Base-by-base conservation (phyloP, 805 yeast species). In the Teunomyces lycoperdinae region DNA sequence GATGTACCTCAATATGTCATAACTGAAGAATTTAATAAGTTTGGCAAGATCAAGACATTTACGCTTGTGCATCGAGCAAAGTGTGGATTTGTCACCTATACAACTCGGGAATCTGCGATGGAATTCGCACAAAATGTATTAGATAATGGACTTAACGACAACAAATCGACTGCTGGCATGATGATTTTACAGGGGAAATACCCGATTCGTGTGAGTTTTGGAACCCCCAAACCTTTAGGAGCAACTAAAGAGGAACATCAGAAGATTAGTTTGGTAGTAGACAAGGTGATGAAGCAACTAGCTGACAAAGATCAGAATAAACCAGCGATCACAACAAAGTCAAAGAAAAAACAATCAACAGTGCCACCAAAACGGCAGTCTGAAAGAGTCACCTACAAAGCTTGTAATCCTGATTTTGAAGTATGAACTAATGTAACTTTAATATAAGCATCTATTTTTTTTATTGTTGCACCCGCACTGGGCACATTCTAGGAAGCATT, bases 1-100 rank as follows among this genome's bases (percentile, higher is more conserved):
- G 81, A 81, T 11, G 60, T 85, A 5, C 85, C 95, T 0, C 89
- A 84, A 55, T 83, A 82, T 63, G 67, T 68, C 45, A 68, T 89
- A 11, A 60, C 79, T 13, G 80, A 80, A 6, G 72, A 63, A 51
- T 81, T 85, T 47, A 69, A 69, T 32, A 59, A 47, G 20, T 64
- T 57, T 48, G 86, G 86, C 1, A 59, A 68, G 31, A 54, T 85
- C 9, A 74, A 77, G 45, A 64, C 79, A 14, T 58, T 83, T 28
- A 70, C 73, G 9, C 62, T 84, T 17, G 74, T 79, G 33, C 88
- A 83, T 52, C 66, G 70, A 20, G 84, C 90, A 1, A 69, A 77
- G 46, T 78, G 85, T 58, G 96, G 88, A 4, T 86, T 72, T 58
- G 67, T 87, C 2, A 73, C 77, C n/a, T 87, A 80, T 57, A 55